phyloP scores from a whole-genome alignment of 768 basidiomycete genomes.

The Tulasnella sp. region DNA sequence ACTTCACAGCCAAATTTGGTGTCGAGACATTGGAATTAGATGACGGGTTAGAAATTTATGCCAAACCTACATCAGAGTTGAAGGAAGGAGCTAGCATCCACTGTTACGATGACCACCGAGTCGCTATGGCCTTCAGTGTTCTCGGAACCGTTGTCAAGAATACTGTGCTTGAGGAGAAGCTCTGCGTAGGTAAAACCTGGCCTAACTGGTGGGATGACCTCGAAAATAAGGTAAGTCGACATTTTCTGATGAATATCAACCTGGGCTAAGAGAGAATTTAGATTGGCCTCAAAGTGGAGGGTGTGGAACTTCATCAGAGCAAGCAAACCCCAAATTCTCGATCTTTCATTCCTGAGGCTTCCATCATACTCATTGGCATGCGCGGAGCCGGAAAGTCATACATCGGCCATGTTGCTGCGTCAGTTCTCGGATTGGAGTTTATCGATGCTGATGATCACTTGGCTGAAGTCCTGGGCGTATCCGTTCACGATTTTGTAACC shows the following conservation, averaged over 20 bases:
- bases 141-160: slow-evolving; percentile 57
- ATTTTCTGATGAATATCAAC: neutral
- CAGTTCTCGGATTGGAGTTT: slow-evolving; percentile 54
- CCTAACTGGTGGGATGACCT: slow-evolving; percentile 99
- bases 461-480: slow-evolving; percentile 43
- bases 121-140: slow-evolving; percentile 96
- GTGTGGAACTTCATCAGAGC: slow-evolving; percentile 77
- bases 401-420: slow-evolving; percentile 66
- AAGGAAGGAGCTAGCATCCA: slow-evolving; percentile 66
- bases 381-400: slow-evolving; percentile 92
- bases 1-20: slow-evolving; percentile 97
- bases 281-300: slow-evolving; percentile 83
- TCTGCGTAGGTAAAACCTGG: slow-evolving; percentile 99
- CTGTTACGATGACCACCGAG: slow-evolving; percentile 97
- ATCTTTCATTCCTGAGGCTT: slow-evolving; percentile 29
- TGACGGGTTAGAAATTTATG: slow-evolving; percentile 84
- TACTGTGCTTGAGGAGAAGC: slow-evolving; percentile 86
- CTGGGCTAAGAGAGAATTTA: slow-evolving; percentile 22
- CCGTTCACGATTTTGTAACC: slow-evolving; percentile 66
- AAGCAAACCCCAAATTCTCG: slow-evolving; percentile 26
- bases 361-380: slow-evolving; percentile 84
- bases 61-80: slow-evolving; percentile 51
- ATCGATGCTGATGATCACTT: slow-evolving; percentile 82
- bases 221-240: slow-evolving; percentile 62
- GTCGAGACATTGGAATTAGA: slow-evolving; percentile 84